Evolutionary conservation across 495 filamentous ascomycete genomes (phyloP), one percentile per base, ranked within the genome.

Genomic region (Tuber brumale): DNA sequence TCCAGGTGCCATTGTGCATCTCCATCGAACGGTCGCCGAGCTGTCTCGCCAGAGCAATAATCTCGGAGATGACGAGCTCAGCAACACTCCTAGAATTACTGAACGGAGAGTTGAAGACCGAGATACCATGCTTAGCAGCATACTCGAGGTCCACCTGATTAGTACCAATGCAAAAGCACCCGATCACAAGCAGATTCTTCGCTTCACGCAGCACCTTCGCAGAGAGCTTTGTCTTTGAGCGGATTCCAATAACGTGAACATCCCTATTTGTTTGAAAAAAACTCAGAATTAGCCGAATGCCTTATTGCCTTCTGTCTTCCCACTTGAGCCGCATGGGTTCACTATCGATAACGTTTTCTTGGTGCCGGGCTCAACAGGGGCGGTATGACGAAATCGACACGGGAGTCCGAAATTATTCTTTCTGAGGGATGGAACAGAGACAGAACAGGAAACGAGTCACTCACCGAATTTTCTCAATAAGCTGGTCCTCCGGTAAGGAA

Each of bases 101-200:
- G 84, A 99, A 99, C 0, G 95, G 95, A 71, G 95, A 97, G 85
- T 99, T 99, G 91, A 99, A 99, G 69, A 99, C 95, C 14, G 93
- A 93, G 85, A 98, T 95, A 71, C 95, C 95, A 82, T 95, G 91
- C 69, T 90, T 87, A 18, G 95, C 94, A 27, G 95, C 95, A 86
- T 92, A 96, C 75, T 94, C 88, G 66, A 97, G 89, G 83, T 98
- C 94, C 75, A 98, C 95, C 83, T 97, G 95, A 86, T 97, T 97
- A 71, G 95, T 99, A 71, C 95, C 95, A 77, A 99, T 99, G 84
- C 95, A 99, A 88, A 99, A 99, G 85, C 95, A 97, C 57, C 95
- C 95, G 76, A 98, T 90, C 72, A 97, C 95, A 73, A 97, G 91
- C 42, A 99, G 89, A 82, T 97, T 94, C 86, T 94, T 94, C 39